A percentile compares a stretch with the other conserved stretches of the same genome.
Evolutionary conservation across 2,329 filamentous ascomycete genomes (phyloP).

Genomic region (Albifimbria verrucaria): DNA sequence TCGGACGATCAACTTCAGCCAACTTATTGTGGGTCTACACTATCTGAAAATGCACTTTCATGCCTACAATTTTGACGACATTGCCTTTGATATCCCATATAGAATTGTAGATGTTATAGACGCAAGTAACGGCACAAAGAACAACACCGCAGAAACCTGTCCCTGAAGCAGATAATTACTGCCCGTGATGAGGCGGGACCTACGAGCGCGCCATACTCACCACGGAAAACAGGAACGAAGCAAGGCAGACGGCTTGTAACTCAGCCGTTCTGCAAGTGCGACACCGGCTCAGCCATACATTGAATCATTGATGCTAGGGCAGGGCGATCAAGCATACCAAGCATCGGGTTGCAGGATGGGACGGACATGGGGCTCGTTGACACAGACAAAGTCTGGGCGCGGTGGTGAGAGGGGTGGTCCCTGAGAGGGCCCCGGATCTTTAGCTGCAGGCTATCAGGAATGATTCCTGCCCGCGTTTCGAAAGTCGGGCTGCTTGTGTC

Average conservation of each 20-base stretch:
- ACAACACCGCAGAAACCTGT: no score
- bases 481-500: background rate
- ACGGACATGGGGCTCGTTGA: background rate
- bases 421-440: background rate
- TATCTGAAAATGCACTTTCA: background rate
- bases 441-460: background rate
- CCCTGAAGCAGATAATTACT: no score
- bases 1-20: background rate
- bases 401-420: background rate
- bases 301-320: background rate
- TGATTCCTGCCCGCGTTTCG: background rate
- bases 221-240: no score
- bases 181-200: no score
- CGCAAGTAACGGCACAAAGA: no score
- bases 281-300: background rate
- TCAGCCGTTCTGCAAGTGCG: background rate
- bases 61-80: no score
- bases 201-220: no score
- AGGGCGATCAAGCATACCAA: background rate
- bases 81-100: no score
- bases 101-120: no score
- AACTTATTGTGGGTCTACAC: background rate
- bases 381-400: background rate
- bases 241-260: no score
- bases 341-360: background rate